Base-by-base conservation (phyloP, 2,329 filamentous ascomycete genomes). In the Teratosphaeria destructans region DNA sequence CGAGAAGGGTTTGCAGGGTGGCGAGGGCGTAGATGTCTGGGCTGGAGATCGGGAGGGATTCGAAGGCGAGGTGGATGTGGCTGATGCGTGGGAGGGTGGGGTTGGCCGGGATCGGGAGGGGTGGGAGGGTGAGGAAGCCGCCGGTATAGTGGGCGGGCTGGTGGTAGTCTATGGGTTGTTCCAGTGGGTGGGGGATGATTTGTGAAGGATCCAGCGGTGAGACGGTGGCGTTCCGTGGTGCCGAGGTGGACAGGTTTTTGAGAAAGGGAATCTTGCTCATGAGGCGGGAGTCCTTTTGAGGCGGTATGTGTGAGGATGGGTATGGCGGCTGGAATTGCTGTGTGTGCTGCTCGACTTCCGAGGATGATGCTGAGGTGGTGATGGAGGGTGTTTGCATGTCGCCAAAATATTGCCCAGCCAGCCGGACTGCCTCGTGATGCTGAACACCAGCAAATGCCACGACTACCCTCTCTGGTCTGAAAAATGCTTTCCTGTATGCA, bases 1-100 rank as follows among this genome's bases (percentile, higher is more conserved):
- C 94, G 37, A 99, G 89, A 10, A 99, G 87, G 1, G 91, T 97
- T 75, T 97, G 95, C 1, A 99, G 81, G 0, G 93, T 96, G 6
- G 94, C 94, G 53, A 97, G 85, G 19, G 94, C 92, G 77, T 97
- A 99, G 69, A 99, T 96, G 72, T 97, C 93, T 12, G 90, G 85
- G 2, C 89, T 93, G 26, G 84, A 86, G 70, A 99, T 94, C 57
- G 93, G 90, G 1, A 96, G 84, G 29, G 91, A 92, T 78, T 99
- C 94, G 68, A 99, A 97, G 60, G 91, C 92, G 65, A 99, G 82
- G 77, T 97, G 91, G 68, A 99, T 92, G 75, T 99, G 89, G 23
- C 90, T 95, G 66, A 96, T 86, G 58, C 85, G 84, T 34, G 90
- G 90, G 60, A 89, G 80, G 70, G 86, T 85, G 29, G 90, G 89